Evolutionary conservation across 2,329 filamentous ascomycete genomes (phyloP), one percentile per base, ranked within the genome.

Genomic region (Cladosporium velox): DNA sequence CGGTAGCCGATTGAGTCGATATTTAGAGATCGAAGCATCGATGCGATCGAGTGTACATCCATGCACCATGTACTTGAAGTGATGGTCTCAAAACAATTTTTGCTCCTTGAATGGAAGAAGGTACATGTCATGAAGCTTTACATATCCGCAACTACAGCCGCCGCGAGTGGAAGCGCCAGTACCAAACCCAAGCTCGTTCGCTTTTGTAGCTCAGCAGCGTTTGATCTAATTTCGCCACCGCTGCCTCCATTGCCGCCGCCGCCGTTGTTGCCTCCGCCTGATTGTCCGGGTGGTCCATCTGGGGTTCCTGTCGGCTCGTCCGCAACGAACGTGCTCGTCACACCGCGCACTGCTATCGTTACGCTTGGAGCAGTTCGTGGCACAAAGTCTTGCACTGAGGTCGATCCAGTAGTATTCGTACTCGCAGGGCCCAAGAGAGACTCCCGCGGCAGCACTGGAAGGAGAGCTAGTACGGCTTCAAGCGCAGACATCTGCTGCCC

Each of bases 401-500:
- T 6, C 18, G 32, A 28, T 30, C 51, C 51, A 2, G 51, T 54
- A 32, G 51, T n/a, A 6, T 32, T 55, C 18, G 15, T 55, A 32
- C 28, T 14, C 18, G 26, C 14, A 12, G 28, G n/a, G 1, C 7
- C 7, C 7, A 55, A 12, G 10, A 34, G 32, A 11, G 28, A 30
- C 7, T 55, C 52, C 28, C 24, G 21, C 8, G 61, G 51, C 35
- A 64, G 26, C 15, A 64, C 51, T 18, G 61, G 51, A 1, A 83
- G 72, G 35, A 83, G 74, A 7, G 77, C 74, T 67, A 82, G 80
- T 5, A 81, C 78, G 28, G 81, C 78, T 68, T 82, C 81, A 58
- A 83, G 67, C 12, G 80, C 81, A 5, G 75, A 76, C 41, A 83
- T 71, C 70, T 83, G 77, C 68, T 83, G 79, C 7, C 81, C 81